Conservation (phyloP, 2,329 filamentous ascomycete genomes). For the Aphanocladium album region DNA sequence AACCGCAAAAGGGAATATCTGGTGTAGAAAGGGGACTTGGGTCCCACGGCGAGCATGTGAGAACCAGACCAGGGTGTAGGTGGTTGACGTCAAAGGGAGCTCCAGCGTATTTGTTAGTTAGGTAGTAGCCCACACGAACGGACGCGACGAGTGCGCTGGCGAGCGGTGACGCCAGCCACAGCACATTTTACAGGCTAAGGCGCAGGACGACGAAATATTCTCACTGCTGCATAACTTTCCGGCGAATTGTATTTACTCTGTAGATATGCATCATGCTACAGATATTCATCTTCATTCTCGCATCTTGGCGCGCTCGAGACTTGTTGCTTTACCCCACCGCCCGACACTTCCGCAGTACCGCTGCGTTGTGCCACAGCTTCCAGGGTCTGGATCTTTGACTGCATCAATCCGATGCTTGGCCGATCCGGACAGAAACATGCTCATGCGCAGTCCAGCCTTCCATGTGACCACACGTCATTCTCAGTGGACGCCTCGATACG, state of each 20-base stretch:
- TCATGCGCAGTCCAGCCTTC: neutral
- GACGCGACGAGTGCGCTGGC: neutral
- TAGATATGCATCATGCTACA: no score
- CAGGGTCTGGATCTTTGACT: neutral
- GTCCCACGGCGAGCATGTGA: conserved; percentile 8
- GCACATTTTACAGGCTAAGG: neutral
- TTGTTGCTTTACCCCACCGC: neutral
- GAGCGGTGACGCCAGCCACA: neutral
- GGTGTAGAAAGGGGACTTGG: neutral
- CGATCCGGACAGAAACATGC: neutral
- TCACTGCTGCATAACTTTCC: neutral
- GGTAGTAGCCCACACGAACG: neutral
- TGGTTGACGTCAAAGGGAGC: conserved; percentile 2
- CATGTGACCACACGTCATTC: neutral
- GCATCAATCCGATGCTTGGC: neutral
- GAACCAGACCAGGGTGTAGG: neutral
- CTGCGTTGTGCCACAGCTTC: neutral
- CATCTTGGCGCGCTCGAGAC: no score
- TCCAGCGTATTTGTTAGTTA: neutral
- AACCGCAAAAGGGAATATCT: neutral
- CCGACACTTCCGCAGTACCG: neutral
- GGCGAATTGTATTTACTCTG: no score
- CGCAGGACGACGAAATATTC: neutral
- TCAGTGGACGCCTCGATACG: neutral
- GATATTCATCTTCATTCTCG: no score